A percentile compares a stretch with the other conserved stretches of the same genome.
These are phyloP conservation scores for Coemansia sp. DNA, from an alignment of 192 early-diverging fungal species.

Conservation along the genomic window DNA sequence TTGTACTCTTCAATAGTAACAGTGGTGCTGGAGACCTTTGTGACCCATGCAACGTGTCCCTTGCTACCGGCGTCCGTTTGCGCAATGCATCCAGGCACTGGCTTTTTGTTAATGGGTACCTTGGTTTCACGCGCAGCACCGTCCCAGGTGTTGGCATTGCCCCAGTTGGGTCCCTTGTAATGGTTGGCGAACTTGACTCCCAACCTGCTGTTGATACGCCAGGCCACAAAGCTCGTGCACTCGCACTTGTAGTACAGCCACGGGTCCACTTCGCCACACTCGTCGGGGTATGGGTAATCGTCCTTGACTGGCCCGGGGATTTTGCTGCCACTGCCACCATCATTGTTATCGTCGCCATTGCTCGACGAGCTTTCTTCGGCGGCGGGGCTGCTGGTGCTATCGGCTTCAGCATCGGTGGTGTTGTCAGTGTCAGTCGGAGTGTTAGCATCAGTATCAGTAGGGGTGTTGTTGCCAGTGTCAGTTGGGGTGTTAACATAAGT, in stretches of 20 bases:
- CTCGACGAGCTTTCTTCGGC: background rate
- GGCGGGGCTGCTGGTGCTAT: background rate
- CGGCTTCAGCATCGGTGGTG: background rate
- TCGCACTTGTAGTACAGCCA: conserved; percentile 34
- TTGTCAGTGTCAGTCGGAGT: background rate
- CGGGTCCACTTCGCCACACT: conserved; percentile 20
- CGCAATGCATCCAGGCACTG: conserved; percentile 15
- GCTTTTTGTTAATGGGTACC: conserved; percentile 21
- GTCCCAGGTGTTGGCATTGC: conserved; percentile 36
- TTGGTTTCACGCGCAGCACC: conserved; percentile 23
- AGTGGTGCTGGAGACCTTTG: conserved; percentile 10
- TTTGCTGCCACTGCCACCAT: background rate
- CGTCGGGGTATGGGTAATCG: conserved; percentile 25
- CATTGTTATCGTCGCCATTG: background rate
- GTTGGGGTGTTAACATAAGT: background rate
- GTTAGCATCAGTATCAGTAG: background rate
- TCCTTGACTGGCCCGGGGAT: conserved; percentile 24
- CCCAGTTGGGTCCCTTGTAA: conserved; percentile 40
- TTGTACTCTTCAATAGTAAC: conserved; percentile 33
- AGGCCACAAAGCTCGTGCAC: conserved; percentile 38
- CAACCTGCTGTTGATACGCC: conserved; percentile 35
- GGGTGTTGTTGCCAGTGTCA: background rate
- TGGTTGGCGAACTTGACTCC: conserved; percentile 24
- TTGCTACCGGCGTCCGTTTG: background rate
- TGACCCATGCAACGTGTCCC: conserved; percentile 23